Evolutionary conservation across 345 rosid genomes (phyloP).

Genomic region (Litchi chinensis): DNA sequence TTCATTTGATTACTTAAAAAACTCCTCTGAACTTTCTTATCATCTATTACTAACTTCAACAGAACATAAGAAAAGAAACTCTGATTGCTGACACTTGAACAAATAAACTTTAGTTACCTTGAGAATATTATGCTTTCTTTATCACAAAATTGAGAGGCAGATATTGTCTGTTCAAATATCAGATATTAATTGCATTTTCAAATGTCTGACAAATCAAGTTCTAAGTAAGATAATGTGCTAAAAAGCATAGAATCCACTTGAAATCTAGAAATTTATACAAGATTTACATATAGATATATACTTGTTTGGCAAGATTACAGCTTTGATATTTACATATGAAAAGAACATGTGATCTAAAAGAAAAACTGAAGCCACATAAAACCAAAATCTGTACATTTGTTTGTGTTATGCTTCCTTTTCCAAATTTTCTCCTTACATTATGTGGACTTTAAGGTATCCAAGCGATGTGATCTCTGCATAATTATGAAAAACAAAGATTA

Average conservation of each 20-base stretch:
- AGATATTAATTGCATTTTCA: not conserved
- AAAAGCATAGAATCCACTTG: not conserved
- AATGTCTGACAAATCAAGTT: not conserved
- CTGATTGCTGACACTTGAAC: not conserved
- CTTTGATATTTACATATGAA: slow-evolving; percentile 23
- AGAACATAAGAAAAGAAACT: not conserved
- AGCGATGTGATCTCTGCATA: slow-evolving; percentile 56
- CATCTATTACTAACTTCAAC: not conserved
- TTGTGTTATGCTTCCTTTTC: not conserved
- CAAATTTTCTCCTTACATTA: slow-evolving; percentile 35
- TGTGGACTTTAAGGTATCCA: slow-evolving; percentile 64
- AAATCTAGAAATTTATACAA: slow-evolving; percentile 1
- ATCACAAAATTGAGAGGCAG: not conserved
- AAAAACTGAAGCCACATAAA: slow-evolving; percentile 9
- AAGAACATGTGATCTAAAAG: not conserved
- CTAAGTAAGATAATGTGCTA: not conserved
- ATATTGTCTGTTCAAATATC: not conserved
- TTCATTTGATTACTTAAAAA: slow-evolving; percentile 18
- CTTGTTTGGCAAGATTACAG: slow-evolving; percentile 20
- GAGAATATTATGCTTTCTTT: not conserved
- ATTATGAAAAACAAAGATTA: not conserved
- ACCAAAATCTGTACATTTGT: slow-evolving; percentile 17
- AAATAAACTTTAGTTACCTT: not conserved
- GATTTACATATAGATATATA: slow-evolving; percentile 2
- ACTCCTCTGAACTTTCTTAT: not conserved